Percentiles rank a stretch among this genome's conserved stretches.
Evolutionary conservation across 495 filamentous ascomycete species (phyloP).

Genomic region (Neurospora pannonica): DNA sequence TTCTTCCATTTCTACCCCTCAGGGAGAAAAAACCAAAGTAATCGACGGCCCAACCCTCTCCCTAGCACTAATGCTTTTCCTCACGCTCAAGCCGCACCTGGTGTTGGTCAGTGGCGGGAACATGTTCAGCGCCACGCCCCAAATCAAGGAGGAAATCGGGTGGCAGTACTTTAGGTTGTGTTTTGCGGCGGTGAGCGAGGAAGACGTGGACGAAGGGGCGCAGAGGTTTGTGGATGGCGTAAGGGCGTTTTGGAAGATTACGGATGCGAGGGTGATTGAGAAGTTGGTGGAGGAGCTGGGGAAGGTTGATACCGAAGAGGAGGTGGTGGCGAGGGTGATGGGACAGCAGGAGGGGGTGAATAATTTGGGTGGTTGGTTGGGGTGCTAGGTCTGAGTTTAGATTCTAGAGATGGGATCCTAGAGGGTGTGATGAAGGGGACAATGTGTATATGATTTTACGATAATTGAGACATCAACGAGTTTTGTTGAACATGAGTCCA

Average conservation of each 20-base stretch:
- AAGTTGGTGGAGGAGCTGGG: slow-evolving; percentile 22
- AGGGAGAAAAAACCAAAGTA: neutral
- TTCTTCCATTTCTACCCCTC: too few species aligned
- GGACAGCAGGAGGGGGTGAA: slow-evolving; percentile 3
- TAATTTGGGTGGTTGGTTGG: slow-evolving; percentile 20
- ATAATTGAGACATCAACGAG: neutral
- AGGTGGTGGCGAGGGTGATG: neutral
- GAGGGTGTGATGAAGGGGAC: neutral
- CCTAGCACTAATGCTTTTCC: slow-evolving; percentile 60
- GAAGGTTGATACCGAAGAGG: slow-evolving; percentile 2
- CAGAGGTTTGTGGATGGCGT: slow-evolving; percentile 58
- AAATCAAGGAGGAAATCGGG: slow-evolving; percentile 42
- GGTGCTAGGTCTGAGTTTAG: slow-evolving; percentile 16
- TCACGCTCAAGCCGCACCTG: slow-evolving; percentile 56
- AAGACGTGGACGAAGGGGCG: slow-evolving; percentile 50
- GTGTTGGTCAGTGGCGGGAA: slow-evolving; percentile 58
- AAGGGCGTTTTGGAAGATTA: slow-evolving; percentile 64
- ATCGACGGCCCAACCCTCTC: slow-evolving; percentile 37
- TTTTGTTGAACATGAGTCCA: neutral
- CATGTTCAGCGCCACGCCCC: slow-evolving; percentile 58
- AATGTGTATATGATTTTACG: neutral
- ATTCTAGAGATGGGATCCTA: neutral
- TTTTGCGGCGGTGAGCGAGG: slow-evolving; percentile 71
- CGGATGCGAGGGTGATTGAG: slow-evolving; percentile 55
- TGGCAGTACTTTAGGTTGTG: slow-evolving; percentile 69